Evolutionary conservation across 1,284 basidiomycete genomes (phyloP).

Genomic region (Inonotus hispidus): DNA sequence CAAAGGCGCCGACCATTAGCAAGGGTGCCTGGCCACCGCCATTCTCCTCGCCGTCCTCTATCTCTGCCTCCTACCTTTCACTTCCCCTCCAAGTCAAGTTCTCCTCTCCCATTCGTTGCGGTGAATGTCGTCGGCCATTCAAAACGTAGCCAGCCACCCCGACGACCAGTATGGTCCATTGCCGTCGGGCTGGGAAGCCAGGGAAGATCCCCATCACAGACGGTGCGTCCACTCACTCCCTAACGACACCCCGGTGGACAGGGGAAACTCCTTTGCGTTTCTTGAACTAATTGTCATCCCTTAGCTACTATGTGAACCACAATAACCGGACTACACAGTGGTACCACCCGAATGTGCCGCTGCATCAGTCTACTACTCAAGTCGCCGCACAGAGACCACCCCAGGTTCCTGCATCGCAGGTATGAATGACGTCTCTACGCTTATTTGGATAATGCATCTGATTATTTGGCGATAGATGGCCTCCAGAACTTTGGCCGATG

Average conservation of each 20-base stretch:
- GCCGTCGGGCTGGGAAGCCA: slow-evolving; percentile 90
- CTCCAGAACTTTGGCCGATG: slow-evolving; percentile 55
- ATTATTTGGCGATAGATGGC: slow-evolving; percentile 47
- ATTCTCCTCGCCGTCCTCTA: neutral
- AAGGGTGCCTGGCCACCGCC: neutral
- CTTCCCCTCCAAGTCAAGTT: neutral
- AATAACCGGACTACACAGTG: slow-evolving; percentile 93
- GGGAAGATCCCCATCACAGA: slow-evolving; percentile 82
- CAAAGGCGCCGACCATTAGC: neutral
- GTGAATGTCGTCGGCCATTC: slow-evolving; percentile 1
- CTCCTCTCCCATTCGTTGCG: neutral
- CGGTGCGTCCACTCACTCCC: slow-evolving; percentile 46
- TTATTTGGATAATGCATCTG: slow-evolving; percentile 18
- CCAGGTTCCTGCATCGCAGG: slow-evolving; percentile 36
- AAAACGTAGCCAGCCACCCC: neutral
- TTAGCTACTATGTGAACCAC: slow-evolving; percentile 79
- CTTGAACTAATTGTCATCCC: neutral
- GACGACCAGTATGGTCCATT: slow-evolving; percentile 67
- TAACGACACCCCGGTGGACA: too few species aligned
- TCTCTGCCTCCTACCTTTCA: neutral
- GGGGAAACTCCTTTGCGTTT: neutral
- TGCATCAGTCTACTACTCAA: slow-evolving; percentile 18
- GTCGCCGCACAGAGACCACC: neutral
- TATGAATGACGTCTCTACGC: neutral
- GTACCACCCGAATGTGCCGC: slow-evolving; percentile 56